Conservation (phyloP, 805 yeast species). For the Pichia scutulata region DNA sequence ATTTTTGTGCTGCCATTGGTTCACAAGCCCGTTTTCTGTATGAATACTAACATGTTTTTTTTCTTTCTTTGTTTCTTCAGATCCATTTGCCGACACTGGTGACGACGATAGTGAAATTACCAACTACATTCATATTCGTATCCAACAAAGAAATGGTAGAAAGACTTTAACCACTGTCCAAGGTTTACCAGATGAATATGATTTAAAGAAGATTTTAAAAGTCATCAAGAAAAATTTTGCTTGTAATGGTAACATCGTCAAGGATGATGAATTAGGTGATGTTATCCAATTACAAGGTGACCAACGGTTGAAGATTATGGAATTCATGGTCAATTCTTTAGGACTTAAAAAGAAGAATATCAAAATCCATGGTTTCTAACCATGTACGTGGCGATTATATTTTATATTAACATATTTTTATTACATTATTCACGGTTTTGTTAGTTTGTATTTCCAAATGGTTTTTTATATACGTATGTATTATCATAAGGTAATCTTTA, state of each 20-base stretch:
- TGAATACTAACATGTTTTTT: neutral
- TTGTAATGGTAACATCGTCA: constrained; percentile 96
- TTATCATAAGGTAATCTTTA: neutral
- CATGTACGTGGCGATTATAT: neutral
- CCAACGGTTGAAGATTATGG: constrained; percentile 94
- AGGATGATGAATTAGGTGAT: constrained; percentile 93
- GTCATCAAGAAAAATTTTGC: constrained; percentile 97
- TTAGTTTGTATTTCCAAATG: neutral
- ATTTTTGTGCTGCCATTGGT: neutral
- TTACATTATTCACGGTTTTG: neutral
- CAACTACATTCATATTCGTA: constrained; percentile 95
- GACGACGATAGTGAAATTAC: constrained; percentile 97
- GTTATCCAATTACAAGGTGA: constrained; percentile 98
- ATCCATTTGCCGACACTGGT: constrained; percentile 99
- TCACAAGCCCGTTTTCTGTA: neutral
- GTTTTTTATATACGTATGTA: neutral
- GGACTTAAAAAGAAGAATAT: constrained; percentile 92
- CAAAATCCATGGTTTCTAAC: constrained; percentile 94
- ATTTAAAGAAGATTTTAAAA: constrained; percentile 85
- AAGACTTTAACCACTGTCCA: constrained; percentile 97
- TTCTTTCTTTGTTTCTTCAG: constrained; percentile 27
- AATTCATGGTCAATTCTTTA: constrained; percentile 79
- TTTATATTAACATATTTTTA: no score
- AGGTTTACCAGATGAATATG: constrained; percentile 94
- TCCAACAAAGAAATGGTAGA: constrained; percentile 99